phyloP scores from a whole-genome alignment of 257 asterid species.

The Solanum chiquidenum region DNA sequence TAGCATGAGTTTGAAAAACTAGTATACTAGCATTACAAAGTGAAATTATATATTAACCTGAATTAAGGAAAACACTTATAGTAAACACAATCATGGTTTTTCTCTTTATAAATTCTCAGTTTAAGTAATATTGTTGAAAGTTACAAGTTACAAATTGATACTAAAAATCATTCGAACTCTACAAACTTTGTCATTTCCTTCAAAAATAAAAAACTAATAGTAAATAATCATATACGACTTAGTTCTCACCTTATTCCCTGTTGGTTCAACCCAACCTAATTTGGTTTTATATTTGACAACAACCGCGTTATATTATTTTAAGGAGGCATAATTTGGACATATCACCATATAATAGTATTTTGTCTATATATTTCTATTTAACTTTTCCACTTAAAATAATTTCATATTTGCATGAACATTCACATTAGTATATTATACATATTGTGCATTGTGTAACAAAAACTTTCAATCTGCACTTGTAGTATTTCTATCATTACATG shows the following conservation, averaged over 20 bases:
- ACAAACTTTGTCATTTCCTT: neutral
- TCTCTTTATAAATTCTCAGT: neutral
- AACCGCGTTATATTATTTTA: too few relatives aligned
- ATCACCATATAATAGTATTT: neutral
- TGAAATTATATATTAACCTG: too few relatives aligned
- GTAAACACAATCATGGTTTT: neutral
- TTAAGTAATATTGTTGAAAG: neutral
- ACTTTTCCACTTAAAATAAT: neutral
- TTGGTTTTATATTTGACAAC: neutral
- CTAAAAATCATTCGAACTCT: neutral
- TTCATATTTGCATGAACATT: neutral
- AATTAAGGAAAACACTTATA: neutral
- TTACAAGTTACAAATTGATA: neutral
- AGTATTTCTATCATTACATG: neutral
- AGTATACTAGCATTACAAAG: neutral
- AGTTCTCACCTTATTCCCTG: neutral
- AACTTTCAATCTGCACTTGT: neutral
- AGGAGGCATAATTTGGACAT: neutral
- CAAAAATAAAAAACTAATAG: too few relatives aligned
- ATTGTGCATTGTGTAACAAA: neutral
- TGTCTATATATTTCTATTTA: neutral
- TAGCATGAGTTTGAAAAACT: neutral
- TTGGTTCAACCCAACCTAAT: neutral
- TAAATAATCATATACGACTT: too few relatives aligned
- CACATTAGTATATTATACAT: neutral